Evolutionary conservation across 1,139 yeast genomes (phyloP).

Genomic region (Saccharomyces pastorianus): DNA sequence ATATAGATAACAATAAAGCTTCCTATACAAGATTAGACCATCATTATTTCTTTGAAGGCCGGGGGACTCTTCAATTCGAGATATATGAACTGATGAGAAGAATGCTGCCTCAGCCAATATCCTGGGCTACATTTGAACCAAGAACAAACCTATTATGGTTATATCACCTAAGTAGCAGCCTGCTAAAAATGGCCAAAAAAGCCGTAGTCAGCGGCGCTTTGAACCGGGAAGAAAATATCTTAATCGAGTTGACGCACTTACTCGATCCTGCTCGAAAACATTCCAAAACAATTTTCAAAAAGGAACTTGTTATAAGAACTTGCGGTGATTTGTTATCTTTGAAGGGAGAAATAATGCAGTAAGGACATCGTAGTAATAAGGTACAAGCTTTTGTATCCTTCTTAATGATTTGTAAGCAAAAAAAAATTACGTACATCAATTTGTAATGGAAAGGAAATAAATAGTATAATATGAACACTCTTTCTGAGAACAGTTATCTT

Average conservation of each 20-base stretch:
- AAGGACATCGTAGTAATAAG: background rate
- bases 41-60: constrained; percentile 44
- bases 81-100: constrained; percentile 43
- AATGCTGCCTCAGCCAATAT: constrained; percentile 14
- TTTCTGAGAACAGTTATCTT: background rate
- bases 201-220: background rate
- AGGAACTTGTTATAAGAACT: background rate
- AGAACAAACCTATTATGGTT: constrained; percentile 39
- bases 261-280: background rate
- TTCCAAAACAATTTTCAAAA: background rate
- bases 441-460: background rate
- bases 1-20: constrained; percentile 21
- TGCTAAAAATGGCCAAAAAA: background rate
- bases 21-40: constrained; percentile 40
- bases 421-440: background rate
- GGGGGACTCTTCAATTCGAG: constrained; percentile 44
- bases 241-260: background rate
- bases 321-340: background rate
- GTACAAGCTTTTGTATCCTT: background rate
- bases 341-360: background rate
- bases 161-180: constrained; percentile 31
- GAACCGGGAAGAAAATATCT: background rate
- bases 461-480: background rate
- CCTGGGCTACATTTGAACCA: constrained; percentile 32
- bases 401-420: background rate